Conservation (phyloP, 805 yeast species). For the Wickerhamomyces subpelliculosus region DNA sequence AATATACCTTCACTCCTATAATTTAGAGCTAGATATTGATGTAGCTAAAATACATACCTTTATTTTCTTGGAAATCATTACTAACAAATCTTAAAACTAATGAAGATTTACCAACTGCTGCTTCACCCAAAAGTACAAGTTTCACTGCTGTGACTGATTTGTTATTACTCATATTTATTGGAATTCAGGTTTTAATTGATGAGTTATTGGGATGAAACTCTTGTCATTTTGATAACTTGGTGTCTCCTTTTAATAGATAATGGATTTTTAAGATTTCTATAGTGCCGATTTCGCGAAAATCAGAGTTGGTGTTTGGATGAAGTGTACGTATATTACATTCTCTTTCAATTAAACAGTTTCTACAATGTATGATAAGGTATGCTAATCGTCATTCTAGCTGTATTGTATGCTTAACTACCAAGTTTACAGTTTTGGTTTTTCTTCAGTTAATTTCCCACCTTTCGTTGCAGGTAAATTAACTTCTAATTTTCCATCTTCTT, state of each 20-base stretch:
- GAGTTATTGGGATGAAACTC: neutral
- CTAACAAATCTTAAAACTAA: slow-evolving; percentile 87
- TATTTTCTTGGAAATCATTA: slow-evolving; percentile 94
- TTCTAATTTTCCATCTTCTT: slow-evolving; percentile 43
- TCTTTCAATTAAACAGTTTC: no score
- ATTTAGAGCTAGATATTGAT: no score
- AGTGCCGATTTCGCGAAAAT: no score
- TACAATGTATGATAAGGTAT: no score
- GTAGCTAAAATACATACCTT: slow-evolving; percentile 30
- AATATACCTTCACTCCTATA: no score
- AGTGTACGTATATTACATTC: no score
- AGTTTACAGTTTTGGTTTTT: slow-evolving; percentile 33
- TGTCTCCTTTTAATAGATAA: neutral
- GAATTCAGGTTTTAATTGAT: neutral
- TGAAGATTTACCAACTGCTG: slow-evolving; percentile 96
- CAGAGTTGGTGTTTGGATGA: no score
- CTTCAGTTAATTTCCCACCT: slow-evolving; percentile 36
- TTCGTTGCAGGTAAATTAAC: slow-evolving; percentile 51
- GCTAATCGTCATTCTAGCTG: no score
- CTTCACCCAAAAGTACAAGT: slow-evolving; percentile 89
- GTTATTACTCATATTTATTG: slow-evolving; percentile 5
- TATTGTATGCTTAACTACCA: no score
- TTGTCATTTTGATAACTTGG: neutral
- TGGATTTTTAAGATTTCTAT: no score
- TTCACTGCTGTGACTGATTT: slow-evolving; percentile 67